These are phyloP conservation scores for Melanomma pulvis-pyrius DNA, from an alignment of 495 filamentous ascomycete genomes.

Conservation along the genomic window DNA sequence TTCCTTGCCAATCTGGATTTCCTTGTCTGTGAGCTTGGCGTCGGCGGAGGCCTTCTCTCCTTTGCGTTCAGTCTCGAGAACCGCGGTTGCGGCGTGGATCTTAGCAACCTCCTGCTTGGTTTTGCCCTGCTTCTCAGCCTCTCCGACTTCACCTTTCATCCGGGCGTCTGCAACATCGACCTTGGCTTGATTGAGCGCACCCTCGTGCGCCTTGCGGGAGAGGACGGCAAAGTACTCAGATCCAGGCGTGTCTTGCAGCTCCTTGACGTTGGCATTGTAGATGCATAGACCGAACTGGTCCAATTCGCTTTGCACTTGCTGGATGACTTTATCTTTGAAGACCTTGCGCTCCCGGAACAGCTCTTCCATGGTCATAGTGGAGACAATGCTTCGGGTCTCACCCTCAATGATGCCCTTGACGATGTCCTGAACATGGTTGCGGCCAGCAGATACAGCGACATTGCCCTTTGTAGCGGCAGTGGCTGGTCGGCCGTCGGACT, in stretches of 20 bases:
- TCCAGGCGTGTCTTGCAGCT: constrained; percentile 75
- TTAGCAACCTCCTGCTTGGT: constrained; percentile 80
- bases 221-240: constrained; percentile 79
- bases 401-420: constrained; percentile 89
- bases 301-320: constrained; percentile 75
- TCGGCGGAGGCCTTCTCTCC: constrained; percentile 77
- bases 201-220: constrained; percentile 79
- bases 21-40: constrained; percentile 67
- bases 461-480: constrained; percentile 43
- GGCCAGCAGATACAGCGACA: constrained; percentile 43
- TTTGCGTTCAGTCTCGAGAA: constrained; percentile 79
- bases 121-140: constrained; percentile 73
- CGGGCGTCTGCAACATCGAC: constrained; percentile 81
- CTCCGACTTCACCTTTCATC: constrained; percentile 76
- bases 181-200: constrained; percentile 75
- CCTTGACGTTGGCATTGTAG: constrained; percentile 81
- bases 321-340: constrained; percentile 77
- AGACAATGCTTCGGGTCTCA: constrained; percentile 77
- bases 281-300: constrained; percentile 72
- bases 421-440: constrained; percentile 75
- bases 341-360: constrained; percentile 79
- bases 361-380: constrained; percentile 84
- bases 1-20: constrained; percentile 69
- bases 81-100: constrained; percentile 79
- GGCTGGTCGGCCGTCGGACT: constrained; percentile 49